A percentile compares a stretch with the other conserved stretches of the same genome.
phyloP scores from a whole-genome alignment of 2,329 filamentous ascomycete species.

The Colletotrichum eremochloae region DNA sequence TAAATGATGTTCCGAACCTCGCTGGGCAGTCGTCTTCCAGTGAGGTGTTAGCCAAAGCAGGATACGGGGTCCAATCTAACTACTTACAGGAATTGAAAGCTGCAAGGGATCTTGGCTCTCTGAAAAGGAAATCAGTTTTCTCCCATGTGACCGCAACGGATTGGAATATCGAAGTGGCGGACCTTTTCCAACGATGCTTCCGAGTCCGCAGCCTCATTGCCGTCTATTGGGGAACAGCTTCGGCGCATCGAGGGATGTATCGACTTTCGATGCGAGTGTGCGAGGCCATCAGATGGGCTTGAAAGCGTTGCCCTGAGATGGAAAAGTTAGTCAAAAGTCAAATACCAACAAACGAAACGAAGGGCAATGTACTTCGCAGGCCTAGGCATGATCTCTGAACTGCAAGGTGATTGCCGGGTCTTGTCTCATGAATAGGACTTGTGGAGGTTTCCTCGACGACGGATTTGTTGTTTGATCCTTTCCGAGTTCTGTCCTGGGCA shows the following conservation, averaged over 20 bases:
- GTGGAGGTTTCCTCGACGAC: not conserved
- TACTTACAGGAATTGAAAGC: not conserved
- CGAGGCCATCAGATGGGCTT: not conserved
- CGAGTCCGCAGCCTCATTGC: fast-evolving
- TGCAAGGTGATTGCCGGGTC: no score
- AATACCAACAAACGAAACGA: not conserved
- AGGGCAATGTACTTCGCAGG: not conserved
- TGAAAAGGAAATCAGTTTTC: not conserved
- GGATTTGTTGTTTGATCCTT: not conserved
- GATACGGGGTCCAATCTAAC: not conserved
- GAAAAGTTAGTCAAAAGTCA: not conserved
- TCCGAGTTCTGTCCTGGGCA: not conserved
- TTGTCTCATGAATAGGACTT: not conserved
- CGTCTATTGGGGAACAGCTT: not conserved
- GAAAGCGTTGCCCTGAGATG: not conserved
- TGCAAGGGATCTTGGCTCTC: not conserved
- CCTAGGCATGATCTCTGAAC: not conserved
- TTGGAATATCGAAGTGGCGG: not conserved
- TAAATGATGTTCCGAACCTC: slow-evolving; percentile 6
- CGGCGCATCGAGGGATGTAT: not conserved
- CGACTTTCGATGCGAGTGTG: fast-evolving
- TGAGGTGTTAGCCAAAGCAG: not conserved
- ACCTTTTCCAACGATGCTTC: not conserved
- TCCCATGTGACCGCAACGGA: not conserved
- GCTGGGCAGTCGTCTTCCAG: not conserved